A percentile compares a stretch with the other conserved stretches of the same genome.
phyloP scores from a whole-genome alignment of 768 basidiomycete species.

The Lactarius tabidus region DNA sequence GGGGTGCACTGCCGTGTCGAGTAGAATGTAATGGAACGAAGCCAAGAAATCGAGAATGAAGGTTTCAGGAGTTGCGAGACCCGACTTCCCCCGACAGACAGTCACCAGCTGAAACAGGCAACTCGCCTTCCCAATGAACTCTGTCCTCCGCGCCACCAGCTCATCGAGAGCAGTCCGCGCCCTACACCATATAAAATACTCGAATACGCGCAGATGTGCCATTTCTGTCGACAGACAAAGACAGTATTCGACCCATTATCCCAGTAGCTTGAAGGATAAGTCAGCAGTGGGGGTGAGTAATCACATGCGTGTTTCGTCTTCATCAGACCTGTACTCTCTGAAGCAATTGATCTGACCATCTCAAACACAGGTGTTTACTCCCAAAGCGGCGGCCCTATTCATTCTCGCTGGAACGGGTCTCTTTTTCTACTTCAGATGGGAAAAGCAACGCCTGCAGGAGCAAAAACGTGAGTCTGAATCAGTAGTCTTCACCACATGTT shows the following conservation, averaged over 20 bases:
- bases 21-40: neutral
- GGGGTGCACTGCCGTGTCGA: neutral
- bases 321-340: too few relatives aligned
- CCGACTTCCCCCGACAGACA: neutral
- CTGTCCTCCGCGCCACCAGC: constrained; percentile 12
- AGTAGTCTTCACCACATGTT: neutral
- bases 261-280: constrained; percentile 17
- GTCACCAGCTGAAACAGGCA: constrained; percentile 5
- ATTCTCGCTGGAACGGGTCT: constrained; percentile 77
- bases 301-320: neutral
- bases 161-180: neutral
- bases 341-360: neutral
- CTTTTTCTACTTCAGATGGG: constrained; percentile 82
- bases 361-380: constrained; percentile 78
- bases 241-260: constrained; percentile 9
- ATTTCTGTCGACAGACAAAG: neutral
- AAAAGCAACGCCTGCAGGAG: constrained; percentile 76
- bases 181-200: neutral
- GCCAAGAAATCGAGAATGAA: neutral
- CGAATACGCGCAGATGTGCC: neutral
- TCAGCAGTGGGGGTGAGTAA: constrained; percentile 25
- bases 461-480: constrained; percentile 55
- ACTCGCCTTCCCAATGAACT: constrained; percentile 19
- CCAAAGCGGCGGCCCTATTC: constrained; percentile 78
- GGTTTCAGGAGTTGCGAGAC: neutral